Evolutionary conservation across 1,284 basidiomycete genomes (phyloP).

Genomic region (Veloporphyrellus conicus): DNA sequence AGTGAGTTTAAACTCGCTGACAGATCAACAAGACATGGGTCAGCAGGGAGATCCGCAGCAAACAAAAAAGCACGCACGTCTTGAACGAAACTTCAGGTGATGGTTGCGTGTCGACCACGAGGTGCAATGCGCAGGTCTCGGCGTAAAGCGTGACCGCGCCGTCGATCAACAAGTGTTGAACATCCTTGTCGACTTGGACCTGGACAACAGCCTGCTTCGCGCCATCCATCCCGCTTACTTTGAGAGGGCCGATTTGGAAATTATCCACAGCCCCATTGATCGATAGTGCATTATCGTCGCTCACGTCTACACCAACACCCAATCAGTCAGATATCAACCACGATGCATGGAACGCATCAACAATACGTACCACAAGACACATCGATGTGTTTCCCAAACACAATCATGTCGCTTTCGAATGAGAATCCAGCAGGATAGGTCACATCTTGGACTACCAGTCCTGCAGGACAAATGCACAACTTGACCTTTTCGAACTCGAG

Average conservation of each 20-base stretch:
- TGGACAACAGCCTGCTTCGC: constrained; percentile 5
- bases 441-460: not conserved
- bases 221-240: constrained; percentile 2
- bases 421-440: constrained; percentile 10
- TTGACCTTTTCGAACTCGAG: constrained; percentile 7
- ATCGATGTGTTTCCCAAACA: constrained; percentile 6
- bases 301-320: not conserved
- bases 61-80: not conserved
- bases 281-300: not conserved
- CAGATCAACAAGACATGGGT: too few species aligned
- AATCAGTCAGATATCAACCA: not conserved
- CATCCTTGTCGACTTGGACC: constrained; percentile 5
- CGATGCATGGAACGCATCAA: not conserved
- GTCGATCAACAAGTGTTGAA: constrained; percentile 7
- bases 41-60: not conserved
- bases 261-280: constrained; percentile 6
- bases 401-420: constrained; percentile 6
- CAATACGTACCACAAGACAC: constrained; percentile 5
- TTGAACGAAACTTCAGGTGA: constrained; percentile 7
- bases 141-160: constrained; percentile 7
- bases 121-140: constrained; percentile 3
- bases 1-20: constrained; percentile 9
- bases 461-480: constrained; percentile 2
- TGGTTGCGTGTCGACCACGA: constrained; percentile 4
- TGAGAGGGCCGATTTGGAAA: constrained; percentile 6